These are phyloP conservation scores for Daucus carota DNA, from an alignment of 129 eudicot species.

Conservation along the genomic window DH1_v3.0 NC_030389.2:41775001-41775500, in stretches of 20 bases:
- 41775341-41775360: background rate
- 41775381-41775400: background rate
- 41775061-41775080: background rate
- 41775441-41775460: background rate
- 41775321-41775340: slow-evolving; percentile 32
- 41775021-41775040: background rate
- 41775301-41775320: slow-evolving; percentile 94
- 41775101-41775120: background rate
- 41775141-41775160: background rate
- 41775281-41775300: slow-evolving; percentile 94
- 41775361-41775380: too few species aligned
- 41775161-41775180: background rate
- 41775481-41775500: background rate
- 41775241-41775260: slow-evolving; percentile 86
- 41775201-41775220: background rate
- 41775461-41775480: background rate
- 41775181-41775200: background rate
- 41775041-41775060: background rate
- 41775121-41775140: background rate
- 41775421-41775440: background rate
- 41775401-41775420: background rate
- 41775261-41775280: slow-evolving; percentile 91
- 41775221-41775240: background rate
- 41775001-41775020: background rate
- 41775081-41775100: background rate